A percentile compares a stretch with the other conserved stretches of the same genome.
Conservation (phyloP, 345 rosid species). For the Gossypium arboreum region DNA sequence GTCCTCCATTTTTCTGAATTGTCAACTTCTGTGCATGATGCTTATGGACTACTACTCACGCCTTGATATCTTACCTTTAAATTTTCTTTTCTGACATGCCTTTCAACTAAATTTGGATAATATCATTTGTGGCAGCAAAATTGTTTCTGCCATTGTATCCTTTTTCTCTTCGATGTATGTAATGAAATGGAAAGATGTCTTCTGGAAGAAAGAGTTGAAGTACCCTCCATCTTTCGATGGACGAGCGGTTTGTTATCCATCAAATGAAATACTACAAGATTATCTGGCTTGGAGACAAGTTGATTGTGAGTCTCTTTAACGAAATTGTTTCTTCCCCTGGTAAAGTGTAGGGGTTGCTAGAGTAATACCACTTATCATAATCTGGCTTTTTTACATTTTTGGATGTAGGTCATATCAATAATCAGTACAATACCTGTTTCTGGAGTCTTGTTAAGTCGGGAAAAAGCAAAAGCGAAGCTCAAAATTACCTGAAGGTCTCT, state of each 20-base stretch:
- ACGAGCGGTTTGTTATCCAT: conserved; percentile 84
- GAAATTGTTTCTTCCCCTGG: neutral
- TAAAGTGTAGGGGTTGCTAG: neutral
- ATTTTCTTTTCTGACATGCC: neutral
- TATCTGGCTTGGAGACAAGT: conserved; percentile 96
- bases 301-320: conserved; percentile 63
- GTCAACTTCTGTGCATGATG: neutral
- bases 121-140: conserved; percentile 39
- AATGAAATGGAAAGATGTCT: conserved; percentile 71
- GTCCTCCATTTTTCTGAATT: neutral
- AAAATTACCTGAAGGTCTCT: conserved; percentile 61
- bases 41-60: neutral
- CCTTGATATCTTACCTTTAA: neutral
- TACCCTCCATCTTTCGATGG: conserved; percentile 85
- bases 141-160: conserved; percentile 61
- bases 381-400: neutral
- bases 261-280: conserved; percentile 67
- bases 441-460: conserved; percentile 93
- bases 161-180: conserved; percentile 68
- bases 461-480: conserved; percentile 71
- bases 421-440: conserved; percentile 92
- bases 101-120: conserved; percentile 4
- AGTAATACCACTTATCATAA: neutral
- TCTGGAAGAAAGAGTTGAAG: conserved; percentile 60
- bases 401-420: conserved; percentile 80